Evolutionary conservation across 352 stramenopile genomes (phyloP), one percentile per base, ranked within the genome.

Genomic region (Globisporangium canariense): DNA sequence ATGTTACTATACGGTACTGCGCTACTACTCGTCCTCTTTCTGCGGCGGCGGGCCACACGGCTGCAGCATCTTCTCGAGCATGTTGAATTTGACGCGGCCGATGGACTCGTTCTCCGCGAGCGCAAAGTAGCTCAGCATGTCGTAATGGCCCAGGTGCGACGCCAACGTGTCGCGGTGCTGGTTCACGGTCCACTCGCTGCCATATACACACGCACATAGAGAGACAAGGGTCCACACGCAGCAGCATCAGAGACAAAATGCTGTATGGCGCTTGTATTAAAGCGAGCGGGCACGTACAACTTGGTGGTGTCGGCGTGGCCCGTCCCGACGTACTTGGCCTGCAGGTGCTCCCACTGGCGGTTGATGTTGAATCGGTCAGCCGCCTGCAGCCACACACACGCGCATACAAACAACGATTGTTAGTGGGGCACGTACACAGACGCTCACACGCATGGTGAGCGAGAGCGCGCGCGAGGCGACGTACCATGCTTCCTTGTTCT

Each of bases 141-240:
- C 97, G 66, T 95, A 94, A 76, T 99, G 97, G 30, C 97, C 97
- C 30, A 99, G 70, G 70, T 99, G 96, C 56, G 90, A 98, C 6
- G 97, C 96, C 41, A 99, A 81, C 8, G 96, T 99, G 77, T 99
- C 98, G 13, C 98, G 94, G 75, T 99, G 97, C 80, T 99, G 96
- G 78, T 99, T 99, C 20, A 97, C 96, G 0, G 97, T 82, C 95
- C 96, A 99, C 77, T 99, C 97, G 74, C 91, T 97, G 69, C 40
- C 32, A 58, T 16, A 58, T 14, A 66, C 7, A 58, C 14, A 30
- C 14, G 14, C 9, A 40, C 34, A 40, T 40, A 10, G 8, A 40
- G 34, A 40, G 34, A 40, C 22, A 25, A 25, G 22, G 22, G 22
- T 1, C 5, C 34, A 40, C 34, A 40, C 34, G 34, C 34, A 55